These are phyloP conservation scores for Lipomyces orientalis DNA, from an alignment of 805 yeast genomes.

Conservation along the genomic window DNA sequence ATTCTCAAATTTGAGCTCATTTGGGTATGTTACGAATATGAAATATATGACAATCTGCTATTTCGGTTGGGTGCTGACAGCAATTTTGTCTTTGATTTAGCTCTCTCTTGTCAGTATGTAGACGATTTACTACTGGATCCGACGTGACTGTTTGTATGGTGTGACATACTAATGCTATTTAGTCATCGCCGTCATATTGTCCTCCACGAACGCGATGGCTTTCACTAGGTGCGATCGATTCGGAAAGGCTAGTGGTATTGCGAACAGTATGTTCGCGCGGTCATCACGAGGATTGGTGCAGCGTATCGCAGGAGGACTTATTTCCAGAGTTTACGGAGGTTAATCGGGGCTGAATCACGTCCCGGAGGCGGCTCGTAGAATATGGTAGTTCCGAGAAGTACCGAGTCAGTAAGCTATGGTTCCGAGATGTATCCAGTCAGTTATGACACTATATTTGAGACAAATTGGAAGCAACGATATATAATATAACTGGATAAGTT, in stretches of 20 bases:
- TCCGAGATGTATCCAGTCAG: neutral
- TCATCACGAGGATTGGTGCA: conserved; percentile 52
- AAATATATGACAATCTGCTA: neutral
- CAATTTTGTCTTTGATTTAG: conserved; percentile 9
- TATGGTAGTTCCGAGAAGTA: neutral
- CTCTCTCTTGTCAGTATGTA: conserved; percentile 41
- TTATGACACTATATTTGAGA: neutral
- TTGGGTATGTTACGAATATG: conserved; percentile 43
- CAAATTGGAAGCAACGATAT: neutral
- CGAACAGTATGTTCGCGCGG: conserved; percentile 62
- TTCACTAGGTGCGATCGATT: conserved; percentile 92
- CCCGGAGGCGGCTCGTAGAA: neutral
- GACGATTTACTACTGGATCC: neutral
- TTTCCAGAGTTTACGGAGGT: conserved; percentile 31
- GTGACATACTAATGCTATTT: conserved; percentile 56
- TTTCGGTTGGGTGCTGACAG: neutral
- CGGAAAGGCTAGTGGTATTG: conserved; percentile 77
- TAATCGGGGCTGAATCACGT: neutral
- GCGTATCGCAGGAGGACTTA: conserved; percentile 50
- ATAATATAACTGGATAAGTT: neutral
- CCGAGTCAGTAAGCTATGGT: too few species aligned
- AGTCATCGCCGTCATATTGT: conserved; percentile 69
- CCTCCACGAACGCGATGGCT: conserved; percentile 84
- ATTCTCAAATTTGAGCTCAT: conserved; percentile 76
- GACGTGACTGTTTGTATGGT: conserved; percentile 4